A percentile compares a stretch with the other conserved stretches of the same genome.
phyloP scores from a whole-genome alignment of 2,329 filamentous ascomycete species.

The Amylocarpus encephaloides region DNA sequence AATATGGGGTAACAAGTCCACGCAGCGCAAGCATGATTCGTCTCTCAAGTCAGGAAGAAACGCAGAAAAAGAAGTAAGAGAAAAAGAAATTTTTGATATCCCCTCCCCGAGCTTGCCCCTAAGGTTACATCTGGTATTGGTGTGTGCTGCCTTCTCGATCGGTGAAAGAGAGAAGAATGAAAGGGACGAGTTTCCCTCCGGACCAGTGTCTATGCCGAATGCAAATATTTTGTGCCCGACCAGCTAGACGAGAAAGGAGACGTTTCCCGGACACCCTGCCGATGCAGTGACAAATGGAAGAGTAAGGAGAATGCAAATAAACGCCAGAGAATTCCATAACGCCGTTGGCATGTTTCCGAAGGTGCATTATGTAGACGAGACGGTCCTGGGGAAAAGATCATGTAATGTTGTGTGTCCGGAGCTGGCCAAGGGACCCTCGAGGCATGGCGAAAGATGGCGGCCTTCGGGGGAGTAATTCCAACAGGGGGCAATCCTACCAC shows the following conservation, averaged over 20 bases:
- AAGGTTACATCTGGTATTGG: constrained; percentile 15
- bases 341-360: background rate
- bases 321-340: constrained; percentile 10
- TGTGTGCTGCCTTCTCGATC: constrained; percentile 2
- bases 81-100: constrained; percentile 2
- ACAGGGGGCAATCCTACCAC: too few relatives aligned
- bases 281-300: constrained; percentile 18
- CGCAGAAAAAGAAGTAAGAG: background rate
- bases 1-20: too few relatives aligned
- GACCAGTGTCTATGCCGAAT: constrained; percentile 5
- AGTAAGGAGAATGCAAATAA: constrained; percentile 19
- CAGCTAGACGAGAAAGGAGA: constrained; percentile 6
- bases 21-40: too few relatives aligned
- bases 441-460: too few relatives aligned
- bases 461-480: too few relatives aligned
- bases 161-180: constrained; percentile 3
- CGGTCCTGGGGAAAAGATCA: background rate
- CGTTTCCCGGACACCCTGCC: constrained; percentile 10
- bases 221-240: constrained; percentile 4
- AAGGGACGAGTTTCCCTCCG: constrained; percentile 1
- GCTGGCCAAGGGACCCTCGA: too few relatives aligned
- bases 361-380: background rate
- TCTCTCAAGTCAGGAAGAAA: background rate
- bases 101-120: background rate
- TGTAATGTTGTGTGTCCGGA: too few relatives aligned